Percentiles rank a stretch among this genome's conserved stretches.
These are phyloP conservation scores for Aspergillus vadensis DNA, from an alignment of 2,329 filamentous ascomycete species.

Conservation along the genomic window DNA sequence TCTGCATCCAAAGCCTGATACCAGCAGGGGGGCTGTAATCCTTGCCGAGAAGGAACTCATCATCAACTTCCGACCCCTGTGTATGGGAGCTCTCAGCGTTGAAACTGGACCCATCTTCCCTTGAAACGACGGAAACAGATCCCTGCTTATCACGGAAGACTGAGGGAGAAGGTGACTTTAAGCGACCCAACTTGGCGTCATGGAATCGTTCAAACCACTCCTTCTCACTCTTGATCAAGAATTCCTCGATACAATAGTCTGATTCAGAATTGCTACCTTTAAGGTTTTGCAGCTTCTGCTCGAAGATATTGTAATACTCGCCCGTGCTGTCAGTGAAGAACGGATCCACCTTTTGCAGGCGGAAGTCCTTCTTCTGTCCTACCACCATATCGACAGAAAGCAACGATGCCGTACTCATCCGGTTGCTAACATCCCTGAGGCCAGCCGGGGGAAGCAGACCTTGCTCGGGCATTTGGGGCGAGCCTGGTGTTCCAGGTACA, in stretches of 20 bases:
- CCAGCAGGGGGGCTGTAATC: slow-evolving; percentile 60
- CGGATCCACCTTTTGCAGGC: slow-evolving; percentile 65
- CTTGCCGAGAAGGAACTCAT: slow-evolving; percentile 57
- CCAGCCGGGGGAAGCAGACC: neutral
- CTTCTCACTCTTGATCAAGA: slow-evolving; percentile 66
- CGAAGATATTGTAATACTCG: slow-evolving; percentile 60
- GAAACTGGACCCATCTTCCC: slow-evolving; percentile 38
- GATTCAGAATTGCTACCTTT: slow-evolving; percentile 58
- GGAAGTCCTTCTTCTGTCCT: slow-evolving; percentile 61
- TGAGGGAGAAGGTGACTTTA: slow-evolving; percentile 40
- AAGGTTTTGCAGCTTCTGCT: slow-evolving; percentile 57
- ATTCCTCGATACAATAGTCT: slow-evolving; percentile 64
- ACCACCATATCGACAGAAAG: slow-evolving; percentile 59
- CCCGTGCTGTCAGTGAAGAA: slow-evolving; percentile 66
- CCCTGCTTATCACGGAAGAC: slow-evolving; percentile 32
- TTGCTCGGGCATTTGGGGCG: neutral
- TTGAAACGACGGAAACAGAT: slow-evolving; percentile 40
- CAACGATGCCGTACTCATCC: slow-evolving; percentile 44
- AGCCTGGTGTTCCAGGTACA: neutral
- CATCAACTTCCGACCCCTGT: slow-evolving; percentile 39
- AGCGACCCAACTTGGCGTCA: slow-evolving; percentile 58
- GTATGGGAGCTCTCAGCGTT: slow-evolving; percentile 26
- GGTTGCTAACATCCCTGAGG: slow-evolving; percentile 27
- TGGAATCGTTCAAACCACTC: slow-evolving; percentile 63
- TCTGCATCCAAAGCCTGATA: slow-evolving; percentile 55